Base-by-base conservation (phyloP, 306 rosid genomes). In the Alnus rubra region DNA sequence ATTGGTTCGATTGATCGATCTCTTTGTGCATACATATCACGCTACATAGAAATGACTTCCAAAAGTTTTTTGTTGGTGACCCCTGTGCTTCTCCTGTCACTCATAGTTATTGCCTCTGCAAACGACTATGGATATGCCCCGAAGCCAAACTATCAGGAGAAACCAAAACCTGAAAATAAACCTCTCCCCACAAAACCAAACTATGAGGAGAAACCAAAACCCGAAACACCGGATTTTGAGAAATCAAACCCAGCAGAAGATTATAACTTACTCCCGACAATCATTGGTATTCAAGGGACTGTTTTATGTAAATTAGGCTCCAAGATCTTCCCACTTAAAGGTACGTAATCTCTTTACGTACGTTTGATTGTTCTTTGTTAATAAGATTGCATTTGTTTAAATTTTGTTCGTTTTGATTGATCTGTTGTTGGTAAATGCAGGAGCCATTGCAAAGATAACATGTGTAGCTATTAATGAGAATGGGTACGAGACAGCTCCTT, bases 221-320 rank as follows among this genome's bases (percentile, higher is more conserved):
- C 37, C 37, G 37, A 33, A 3, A 19, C 1, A 28, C 69, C 48
- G 11, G 14, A 80, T 2, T 55, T 2, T 16, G 50, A 52, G 45
- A 44, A 53, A 11, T 74, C 80, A 53, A 18, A 69, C 1, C 53
- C 75, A 15, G 37, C 55, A 56, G 74, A 44, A 56, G 42, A 76
- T 2, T 9, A 53, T 49, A 37, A 51, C 28, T n/a, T 35, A 19
- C 55, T 67, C 3, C 83, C 88, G 6, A 28, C 70, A 7, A 55
- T 42, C 45, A 42, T 42, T 42, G 8, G 8, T 42, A 42, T 42
- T 5, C 45, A 42, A 42, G 45, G 45, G 7, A 42, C 45, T 64
- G 83, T 90, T 70, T 39, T 84, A 10, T 90, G 94, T 9, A 83
- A 82, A 85, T 42, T 42, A 42, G 45, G 7, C 8, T 5, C 45